Evolutionary conservation across 2,329 filamentous ascomycete species (phyloP), one percentile per base, ranked within the genome.

Genomic region (Alternaria triticimaculans): DNA sequence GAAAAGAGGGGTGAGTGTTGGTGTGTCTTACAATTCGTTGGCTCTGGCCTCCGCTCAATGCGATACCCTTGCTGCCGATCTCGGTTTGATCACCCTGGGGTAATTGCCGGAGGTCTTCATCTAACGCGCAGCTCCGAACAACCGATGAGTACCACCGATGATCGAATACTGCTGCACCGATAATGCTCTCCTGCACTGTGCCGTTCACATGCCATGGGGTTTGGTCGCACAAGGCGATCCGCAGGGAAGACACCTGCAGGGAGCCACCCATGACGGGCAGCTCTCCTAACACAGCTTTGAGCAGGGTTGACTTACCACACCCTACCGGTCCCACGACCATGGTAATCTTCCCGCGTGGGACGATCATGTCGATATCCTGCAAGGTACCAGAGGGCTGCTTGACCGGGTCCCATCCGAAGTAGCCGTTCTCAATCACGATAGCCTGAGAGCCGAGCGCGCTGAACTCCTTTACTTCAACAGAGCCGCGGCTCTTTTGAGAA

Each of bases 21-120:
- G 62, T 59, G 63, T 48, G 56, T 45, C 77, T 74, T 62, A 80
- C 83, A 66, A 86, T 82, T 54, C 85, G 81, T 64, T 86, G 84
- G 63, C 82, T 85, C 65, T 87, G 85, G 5, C 85, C 85, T 28
- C 84, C 84, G 71, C 84, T 86, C 33, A 87, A 78, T 23, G 82
- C 80, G 59, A 84, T 80, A 33, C 85, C 85, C 66, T 84, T 83
- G 68, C 82, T 86, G 15, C 85, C 85, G 60, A 86, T 82, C 28
- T 82, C 69, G 15, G 84, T 86, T 50, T 81, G 76, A 57, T 82
- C 72, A 25, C 76, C 76, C 51, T 75, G 68, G 26, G 76, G 75
- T 50, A 78, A 61, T 56, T 76, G 69, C 43, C 66, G 68, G 21
- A 79, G 72, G 72, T 79, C 76, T 64, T 78, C 72, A 61, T 78